Evolutionary conservation across 192 early-diverging fungal genomes (phyloP).

Genomic region (Backusella australiensis): DNA sequence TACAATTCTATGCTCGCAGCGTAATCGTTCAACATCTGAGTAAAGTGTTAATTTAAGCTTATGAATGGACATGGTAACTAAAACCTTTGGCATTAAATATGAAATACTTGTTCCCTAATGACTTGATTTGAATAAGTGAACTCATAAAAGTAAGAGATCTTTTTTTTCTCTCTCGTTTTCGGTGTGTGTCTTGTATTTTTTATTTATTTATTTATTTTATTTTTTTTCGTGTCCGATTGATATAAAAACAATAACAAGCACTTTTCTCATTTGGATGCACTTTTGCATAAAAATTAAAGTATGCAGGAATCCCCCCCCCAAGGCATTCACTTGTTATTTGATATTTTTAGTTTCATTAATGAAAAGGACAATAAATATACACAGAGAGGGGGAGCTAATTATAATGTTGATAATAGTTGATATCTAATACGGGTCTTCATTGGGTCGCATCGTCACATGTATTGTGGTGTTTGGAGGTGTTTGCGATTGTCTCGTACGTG

Average conservation of each 20-base stretch:
- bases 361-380: background rate
- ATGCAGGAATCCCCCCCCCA: too few relatives aligned
- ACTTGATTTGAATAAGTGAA: slow-evolving; percentile 7
- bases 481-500: background rate
- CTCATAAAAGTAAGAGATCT: background rate
- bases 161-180: too few relatives aligned
- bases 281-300: too few relatives aligned
- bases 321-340: too few relatives aligned
- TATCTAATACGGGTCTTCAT: too few relatives aligned
- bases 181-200: too few relatives aligned
- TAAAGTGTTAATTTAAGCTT: background rate
- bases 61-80: background rate
- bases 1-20: slow-evolving; percentile 57
- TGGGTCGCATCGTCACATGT: background rate
- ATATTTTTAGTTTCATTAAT: background rate
- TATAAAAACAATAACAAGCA: too few relatives aligned
- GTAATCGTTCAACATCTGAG: slow-evolving; percentile 50
- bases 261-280: too few relatives aligned
- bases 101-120: slow-evolving; percentile 14
- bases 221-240: too few relatives aligned
- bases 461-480: background rate
- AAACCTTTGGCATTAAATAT: slow-evolving; percentile 26
- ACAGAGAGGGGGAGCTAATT: background rate
- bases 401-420: background rate
- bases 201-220: too few relatives aligned